phyloP scores from a whole-genome alignment of 805 yeast species.

The Pichia kluyveri region DNA sequence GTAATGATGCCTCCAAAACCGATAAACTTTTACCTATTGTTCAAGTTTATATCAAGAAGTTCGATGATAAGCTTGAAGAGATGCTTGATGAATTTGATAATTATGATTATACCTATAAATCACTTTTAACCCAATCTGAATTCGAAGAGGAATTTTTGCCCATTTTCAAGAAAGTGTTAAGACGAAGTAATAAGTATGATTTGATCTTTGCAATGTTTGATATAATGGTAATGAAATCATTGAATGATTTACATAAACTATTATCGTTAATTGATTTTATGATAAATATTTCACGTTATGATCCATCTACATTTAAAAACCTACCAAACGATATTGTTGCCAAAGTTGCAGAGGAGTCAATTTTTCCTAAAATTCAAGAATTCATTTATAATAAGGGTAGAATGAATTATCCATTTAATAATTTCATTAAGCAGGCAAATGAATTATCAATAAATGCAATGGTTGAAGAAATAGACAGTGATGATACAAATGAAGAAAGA shows the following conservation, averaged over 20 bases:
- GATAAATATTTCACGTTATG: constrained; percentile 15
- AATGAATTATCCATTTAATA: constrained; percentile 17
- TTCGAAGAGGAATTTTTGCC: constrained; percentile 17
- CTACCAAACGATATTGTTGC: constrained; percentile 18
- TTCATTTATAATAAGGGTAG: constrained; percentile 13
- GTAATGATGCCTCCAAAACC: neutral
- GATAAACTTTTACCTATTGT: neutral
- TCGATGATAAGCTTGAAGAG: constrained; percentile 10
- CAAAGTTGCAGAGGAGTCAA: constrained; percentile 1
- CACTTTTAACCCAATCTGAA: constrained; percentile 14
- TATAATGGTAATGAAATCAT: constrained; percentile 1
- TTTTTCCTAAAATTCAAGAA: constrained; percentile 9
- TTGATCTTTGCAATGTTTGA: constrained; percentile 12
- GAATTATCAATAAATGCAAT: no score
- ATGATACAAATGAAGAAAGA: neutral
- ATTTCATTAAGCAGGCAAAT: neutral
- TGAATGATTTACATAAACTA: constrained; percentile 9
- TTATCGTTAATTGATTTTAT: constrained; percentile 20
- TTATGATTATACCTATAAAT: constrained; percentile 15
- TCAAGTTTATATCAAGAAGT: neutral
- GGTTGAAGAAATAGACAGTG: neutral
- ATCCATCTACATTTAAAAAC: constrained; percentile 12
- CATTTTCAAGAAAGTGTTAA: constrained; percentile 11
- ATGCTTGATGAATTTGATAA: constrained; percentile 12
- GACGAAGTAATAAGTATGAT: constrained; percentile 9